These are phyloP conservation scores for Leccinum fallax DNA, from an alignment of 1,284 basidiomycete species.

Conservation along the genomic window DNA sequence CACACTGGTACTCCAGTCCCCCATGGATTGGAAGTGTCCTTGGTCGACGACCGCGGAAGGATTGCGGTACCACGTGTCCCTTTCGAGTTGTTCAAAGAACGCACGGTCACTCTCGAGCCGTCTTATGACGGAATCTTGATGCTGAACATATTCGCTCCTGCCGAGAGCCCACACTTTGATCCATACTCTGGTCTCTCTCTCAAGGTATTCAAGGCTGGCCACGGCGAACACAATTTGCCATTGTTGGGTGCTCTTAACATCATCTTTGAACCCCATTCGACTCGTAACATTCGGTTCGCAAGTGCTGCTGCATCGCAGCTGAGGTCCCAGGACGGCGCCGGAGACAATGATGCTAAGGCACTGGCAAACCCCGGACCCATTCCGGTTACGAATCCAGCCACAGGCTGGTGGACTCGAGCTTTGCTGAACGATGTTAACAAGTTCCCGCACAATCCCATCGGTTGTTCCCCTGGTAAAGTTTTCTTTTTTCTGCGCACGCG, in stretches of 20 bases:
- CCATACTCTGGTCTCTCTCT: conserved; percentile 14
- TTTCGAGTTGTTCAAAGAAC: not conserved
- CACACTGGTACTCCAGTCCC: conserved; percentile 5
- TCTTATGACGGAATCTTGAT: conserved; percentile 12
- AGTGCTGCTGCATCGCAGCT: conserved; percentile 3
- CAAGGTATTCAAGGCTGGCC: not conserved
- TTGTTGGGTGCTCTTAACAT: conserved; percentile 15
- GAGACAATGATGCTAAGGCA: not conserved
- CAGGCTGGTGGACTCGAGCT: conserved; percentile 16
- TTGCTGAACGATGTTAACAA: not conserved
- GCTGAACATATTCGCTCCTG: conserved; percentile 6
- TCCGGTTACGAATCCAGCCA: conserved; percentile 15
- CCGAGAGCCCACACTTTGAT: conserved; percentile 1
- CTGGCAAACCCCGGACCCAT: conserved; percentile 3
- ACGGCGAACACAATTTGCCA: not conserved
- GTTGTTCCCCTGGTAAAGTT: conserved; percentile 4
- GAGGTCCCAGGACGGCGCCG: not conserved
- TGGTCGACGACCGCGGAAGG: conserved; percentile 9
- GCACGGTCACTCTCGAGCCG: not conserved
- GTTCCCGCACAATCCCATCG: conserved; percentile 4
- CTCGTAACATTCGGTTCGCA: conserved; percentile 15
- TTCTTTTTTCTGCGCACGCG: not conserved
- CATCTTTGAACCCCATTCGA: conserved; percentile 13
- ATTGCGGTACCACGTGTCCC: conserved; percentile 7
- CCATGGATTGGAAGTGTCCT: conserved; percentile 7